These are phyloP conservation scores for Neodidymelliopsis sp. DNA, from an alignment of 2,329 filamentous ascomycete species.

Conservation along the genomic window DNA sequence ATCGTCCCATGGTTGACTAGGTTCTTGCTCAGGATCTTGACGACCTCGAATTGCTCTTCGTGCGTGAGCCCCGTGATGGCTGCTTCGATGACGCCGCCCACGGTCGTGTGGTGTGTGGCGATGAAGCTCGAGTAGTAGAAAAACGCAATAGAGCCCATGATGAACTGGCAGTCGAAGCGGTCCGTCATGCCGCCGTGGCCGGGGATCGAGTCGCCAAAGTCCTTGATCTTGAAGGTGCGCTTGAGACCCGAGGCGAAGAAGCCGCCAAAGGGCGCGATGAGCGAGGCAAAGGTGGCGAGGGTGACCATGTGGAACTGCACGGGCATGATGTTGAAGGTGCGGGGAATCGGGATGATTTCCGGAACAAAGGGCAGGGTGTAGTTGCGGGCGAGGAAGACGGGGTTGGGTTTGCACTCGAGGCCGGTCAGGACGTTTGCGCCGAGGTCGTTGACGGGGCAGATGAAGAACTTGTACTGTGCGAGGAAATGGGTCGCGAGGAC, in stretches of 20 bases:
- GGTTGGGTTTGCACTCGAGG: slow-evolving; percentile 87
- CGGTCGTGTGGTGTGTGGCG: slow-evolving; percentile 81
- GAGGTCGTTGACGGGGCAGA: slow-evolving; percentile 95
- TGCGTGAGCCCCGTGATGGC: slow-evolving; percentile 87
- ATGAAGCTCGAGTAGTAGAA: slow-evolving; percentile 99
- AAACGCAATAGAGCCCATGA: slow-evolving; percentile 98
- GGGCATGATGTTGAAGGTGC: slow-evolving; percentile 78
- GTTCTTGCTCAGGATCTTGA: slow-evolving; percentile 68
- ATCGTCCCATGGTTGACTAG: slow-evolving; percentile 69
- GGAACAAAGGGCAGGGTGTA: slow-evolving; percentile 69
- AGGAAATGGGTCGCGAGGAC: slow-evolving; percentile 82
- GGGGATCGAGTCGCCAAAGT: slow-evolving; percentile 97
- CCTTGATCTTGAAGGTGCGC: slow-evolving; percentile 99
- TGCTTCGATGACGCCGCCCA: slow-evolving; percentile 87
- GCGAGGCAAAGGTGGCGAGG: slow-evolving; percentile 90
- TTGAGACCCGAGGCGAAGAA: slow-evolving; percentile 99
- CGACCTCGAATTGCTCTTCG: slow-evolving; percentile 87
- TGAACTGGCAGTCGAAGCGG: slow-evolving; percentile 99
- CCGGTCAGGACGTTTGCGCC: slow-evolving; percentile 93
- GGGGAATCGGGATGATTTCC: slow-evolving; percentile 59
- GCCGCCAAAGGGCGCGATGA: slow-evolving; percentile 96
- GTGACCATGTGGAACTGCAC: slow-evolving; percentile 93
- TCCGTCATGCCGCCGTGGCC: slow-evolving; percentile 98
- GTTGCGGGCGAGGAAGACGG: slow-evolving; percentile 81
- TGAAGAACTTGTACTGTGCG: slow-evolving; percentile 94